Evolutionary conservation across 441 rosid genomes (phyloP).

Genomic region (Brassica hybrid): DNA sequence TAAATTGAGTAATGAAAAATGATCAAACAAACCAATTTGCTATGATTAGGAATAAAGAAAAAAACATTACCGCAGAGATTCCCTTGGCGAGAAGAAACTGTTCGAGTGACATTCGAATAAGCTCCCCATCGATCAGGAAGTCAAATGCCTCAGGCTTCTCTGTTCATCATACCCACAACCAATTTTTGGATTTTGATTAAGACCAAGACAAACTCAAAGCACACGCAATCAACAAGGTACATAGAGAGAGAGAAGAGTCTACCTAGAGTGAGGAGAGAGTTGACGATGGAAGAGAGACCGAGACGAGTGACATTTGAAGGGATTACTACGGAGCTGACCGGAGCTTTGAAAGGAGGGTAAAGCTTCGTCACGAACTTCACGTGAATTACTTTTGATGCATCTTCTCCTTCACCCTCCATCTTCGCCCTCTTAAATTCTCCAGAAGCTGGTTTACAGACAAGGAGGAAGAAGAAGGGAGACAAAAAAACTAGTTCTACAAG

Average conservation of each 20-base stretch:
- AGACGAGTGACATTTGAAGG: slow-evolving; percentile 86
- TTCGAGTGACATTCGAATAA: slow-evolving; percentile 85
- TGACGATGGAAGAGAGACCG: slow-evolving; percentile 86
- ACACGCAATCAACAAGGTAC: background rate
- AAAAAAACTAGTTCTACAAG: slow-evolving; percentile 26
- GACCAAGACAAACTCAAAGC: background rate
- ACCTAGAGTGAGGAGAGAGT: slow-evolving; percentile 73
- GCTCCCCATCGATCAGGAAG: slow-evolving; percentile 91
- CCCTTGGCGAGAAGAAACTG: slow-evolving; percentile 86
- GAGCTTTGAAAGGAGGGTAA: slow-evolving; percentile 59
- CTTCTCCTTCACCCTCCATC: slow-evolving; percentile 63
- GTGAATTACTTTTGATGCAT: slow-evolving; percentile 59
- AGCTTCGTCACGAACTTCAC: slow-evolving; percentile 87
- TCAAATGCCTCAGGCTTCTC: slow-evolving; percentile 81
- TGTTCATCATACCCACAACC: slow-evolving; percentile 39
- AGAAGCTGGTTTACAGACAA: slow-evolving; percentile 6
- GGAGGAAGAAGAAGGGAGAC: slow-evolving; percentile 5
- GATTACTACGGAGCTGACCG: slow-evolving; percentile 67
- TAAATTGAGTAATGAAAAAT: background rate
- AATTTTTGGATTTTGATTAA: background rate
- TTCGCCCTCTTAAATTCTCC: slow-evolving; percentile 2
- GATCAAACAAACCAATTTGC: background rate
- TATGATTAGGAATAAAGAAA: background rate
- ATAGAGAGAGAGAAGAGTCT: background rate
- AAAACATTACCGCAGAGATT: slow-evolving; percentile 76